Conservation (phyloP, 1,284 basidiomycete genomes). For the Cryptococcus wingfieldii region DNA sequence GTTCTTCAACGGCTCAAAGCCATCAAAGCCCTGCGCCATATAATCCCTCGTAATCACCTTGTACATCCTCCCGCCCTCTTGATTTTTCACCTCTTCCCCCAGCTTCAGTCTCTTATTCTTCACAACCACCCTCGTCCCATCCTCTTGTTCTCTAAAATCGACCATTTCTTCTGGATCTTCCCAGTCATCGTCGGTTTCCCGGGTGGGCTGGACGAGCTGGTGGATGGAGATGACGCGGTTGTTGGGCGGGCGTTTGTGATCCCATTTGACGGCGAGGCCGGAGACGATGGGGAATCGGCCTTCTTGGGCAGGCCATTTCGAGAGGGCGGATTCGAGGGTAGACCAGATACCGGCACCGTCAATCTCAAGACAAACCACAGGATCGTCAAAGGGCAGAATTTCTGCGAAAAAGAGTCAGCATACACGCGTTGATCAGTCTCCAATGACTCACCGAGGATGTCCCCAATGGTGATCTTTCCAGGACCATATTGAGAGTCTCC, state of each 20-base stretch:
- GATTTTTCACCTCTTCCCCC: slow-evolving; percentile 57
- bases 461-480: slow-evolving; percentile 72
- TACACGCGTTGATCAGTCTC: slow-evolving; percentile 1
- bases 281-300: slow-evolving; percentile 86
- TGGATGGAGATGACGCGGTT: slow-evolving; percentile 68
- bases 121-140: slow-evolving; percentile 50
- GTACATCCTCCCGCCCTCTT: slow-evolving; percentile 61
- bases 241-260: slow-evolving; percentile 64
- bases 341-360: slow-evolving; percentile 79
- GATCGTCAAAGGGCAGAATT: slow-evolving; percentile 85
- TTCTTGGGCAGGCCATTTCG: slow-evolving; percentile 84
- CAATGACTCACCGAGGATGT: slow-evolving; percentile 49
- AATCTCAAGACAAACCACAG: slow-evolving; percentile 70
- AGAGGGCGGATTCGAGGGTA: slow-evolving; percentile 68
- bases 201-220: slow-evolving; percentile 51
- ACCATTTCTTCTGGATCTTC: slow-evolving; percentile 37
- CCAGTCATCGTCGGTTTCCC: slow-evolving; percentile 48
- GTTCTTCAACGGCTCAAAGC: slow-evolving; percentile 66
- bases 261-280: slow-evolving; percentile 83
- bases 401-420: slow-evolving; percentile 49
- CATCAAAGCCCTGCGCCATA: slow-evolving; percentile 61
- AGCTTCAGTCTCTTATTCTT: slow-evolving; percentile 35
- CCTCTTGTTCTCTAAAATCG: slow-evolving; percentile 43
- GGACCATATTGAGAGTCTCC: slow-evolving; percentile 82
- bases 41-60: slow-evolving; percentile 56